phyloP scores from a whole-genome alignment of 805 yeast species.

The Naumovozyma castellii region DNA sequence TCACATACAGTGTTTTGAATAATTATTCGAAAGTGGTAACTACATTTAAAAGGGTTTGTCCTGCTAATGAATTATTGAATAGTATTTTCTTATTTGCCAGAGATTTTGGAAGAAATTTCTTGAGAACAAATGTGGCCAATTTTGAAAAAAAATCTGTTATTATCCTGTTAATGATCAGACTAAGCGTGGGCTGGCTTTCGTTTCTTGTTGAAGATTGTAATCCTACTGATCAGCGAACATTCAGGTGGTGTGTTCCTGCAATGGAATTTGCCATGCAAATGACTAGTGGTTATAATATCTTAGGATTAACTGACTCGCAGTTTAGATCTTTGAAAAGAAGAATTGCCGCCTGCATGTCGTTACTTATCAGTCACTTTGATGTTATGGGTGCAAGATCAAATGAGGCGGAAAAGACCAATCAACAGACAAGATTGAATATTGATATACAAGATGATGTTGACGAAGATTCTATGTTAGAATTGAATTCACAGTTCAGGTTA shows the following conservation, averaged over 20 bases:
- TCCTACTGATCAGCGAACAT: conserved; percentile 84
- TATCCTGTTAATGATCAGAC: conserved; percentile 59
- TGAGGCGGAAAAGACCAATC: conserved; percentile 40
- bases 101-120: conserved; percentile 69
- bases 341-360: conserved; percentile 90
- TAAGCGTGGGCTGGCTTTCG: conserved; percentile 87
- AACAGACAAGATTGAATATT: conserved; percentile 23
- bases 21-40: conserved; percentile 44
- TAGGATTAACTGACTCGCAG: conserved; percentile 69
- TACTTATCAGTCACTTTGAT: conserved; percentile 90
- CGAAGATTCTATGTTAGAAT: conserved; percentile 44
- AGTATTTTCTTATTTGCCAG: conserved; percentile 66
- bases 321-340: conserved; percentile 64
- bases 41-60: conserved; percentile 48
- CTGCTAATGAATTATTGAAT: conserved; percentile 69
- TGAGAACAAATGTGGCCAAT: conserved; percentile 52
- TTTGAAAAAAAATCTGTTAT: conserved; percentile 50
- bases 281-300: conserved; percentile 81
- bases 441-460: conserved; percentile 38
- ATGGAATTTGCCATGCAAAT: conserved; percentile 92
- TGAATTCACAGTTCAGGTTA: conserved; percentile 61
- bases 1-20: conserved; percentile 56
- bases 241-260: conserved; percentile 93
- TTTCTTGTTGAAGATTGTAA: conserved; percentile 91
- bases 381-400: conserved; percentile 93